phyloP scores from a whole-genome alignment of 257 asterid species.

The Solanum microdontum region DNA sequence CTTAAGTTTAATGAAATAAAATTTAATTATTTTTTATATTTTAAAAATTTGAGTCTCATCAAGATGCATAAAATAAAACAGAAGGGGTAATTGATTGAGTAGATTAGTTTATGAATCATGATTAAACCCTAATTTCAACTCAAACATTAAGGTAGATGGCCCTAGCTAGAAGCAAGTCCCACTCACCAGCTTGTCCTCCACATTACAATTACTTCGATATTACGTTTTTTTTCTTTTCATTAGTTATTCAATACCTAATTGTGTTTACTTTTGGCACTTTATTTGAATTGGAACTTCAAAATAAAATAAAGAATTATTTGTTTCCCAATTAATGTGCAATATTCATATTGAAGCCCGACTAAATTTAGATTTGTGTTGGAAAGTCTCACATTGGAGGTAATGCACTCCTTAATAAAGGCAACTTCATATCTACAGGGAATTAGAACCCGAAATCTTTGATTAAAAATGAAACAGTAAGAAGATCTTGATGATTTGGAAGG shows the following conservation, averaged over 20 bases:
- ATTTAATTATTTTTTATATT: no score
- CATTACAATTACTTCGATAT: neutral
- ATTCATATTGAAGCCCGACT: no score
- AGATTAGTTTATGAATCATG: neutral
- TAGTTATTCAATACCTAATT: neutral
- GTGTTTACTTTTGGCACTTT: neutral
- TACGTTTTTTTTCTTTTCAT: neutral
- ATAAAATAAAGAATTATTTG: neutral
- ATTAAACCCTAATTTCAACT: neutral
- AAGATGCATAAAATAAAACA: neutral
- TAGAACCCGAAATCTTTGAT: rapidly evolving
- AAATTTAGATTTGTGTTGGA: rapidly evolving
- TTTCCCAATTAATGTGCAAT: no score
- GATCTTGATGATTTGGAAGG: neutral
- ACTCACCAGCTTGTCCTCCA: neutral
- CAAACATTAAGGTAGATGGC: neutral
- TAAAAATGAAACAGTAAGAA: no score
- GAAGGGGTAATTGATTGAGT: neutral
- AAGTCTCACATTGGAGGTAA: no score
- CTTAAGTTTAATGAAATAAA: neutral
- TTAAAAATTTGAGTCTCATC: no score
- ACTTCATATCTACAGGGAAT: rapidly evolving
- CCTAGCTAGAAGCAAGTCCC: neutral
- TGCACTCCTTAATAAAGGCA: no score
- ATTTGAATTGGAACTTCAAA: neutral